phyloP scores from a whole-genome alignment of 2,329 filamentous ascomycete genomes.

The Neonectria hederae region DNA sequence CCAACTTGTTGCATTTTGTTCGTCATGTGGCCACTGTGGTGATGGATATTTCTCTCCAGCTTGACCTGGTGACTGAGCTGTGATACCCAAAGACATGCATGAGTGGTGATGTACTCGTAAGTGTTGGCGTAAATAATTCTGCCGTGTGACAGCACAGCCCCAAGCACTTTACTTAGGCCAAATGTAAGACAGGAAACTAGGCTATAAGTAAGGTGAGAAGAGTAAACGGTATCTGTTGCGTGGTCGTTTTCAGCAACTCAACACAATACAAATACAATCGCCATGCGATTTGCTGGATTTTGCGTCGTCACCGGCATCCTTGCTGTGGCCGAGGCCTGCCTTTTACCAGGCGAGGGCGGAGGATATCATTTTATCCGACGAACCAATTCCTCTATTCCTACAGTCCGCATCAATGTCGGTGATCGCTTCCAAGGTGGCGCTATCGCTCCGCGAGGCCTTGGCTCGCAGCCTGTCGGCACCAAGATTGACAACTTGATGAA shows the following conservation, averaged over 20 bases:
- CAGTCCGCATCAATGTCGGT: conserved; percentile 49
- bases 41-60: too few relatives aligned
- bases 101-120: too few relatives aligned
- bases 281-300: background rate
- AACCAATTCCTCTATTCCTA: background rate
- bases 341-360: background rate
- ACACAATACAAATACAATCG: too few relatives aligned
- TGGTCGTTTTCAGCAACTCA: too few relatives aligned
- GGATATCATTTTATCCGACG: background rate
- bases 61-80: too few relatives aligned
- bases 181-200: background rate
- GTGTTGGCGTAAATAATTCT: too few relatives aligned
- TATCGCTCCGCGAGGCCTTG: conserved; percentile 40
- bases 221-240: too few relatives aligned
- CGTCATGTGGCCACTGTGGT: too few relatives aligned
- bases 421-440: conserved; percentile 51
- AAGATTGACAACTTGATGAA: conserved; percentile 54
- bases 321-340: background rate
- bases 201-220: background rate
- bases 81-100: too few relatives aligned
- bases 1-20: too few relatives aligned
- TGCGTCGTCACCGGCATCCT: background rate
- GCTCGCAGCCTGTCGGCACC: conserved; percentile 41
- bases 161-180: too few relatives aligned
- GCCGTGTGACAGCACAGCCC: too few relatives aligned